Percentiles rank a stretch among this genome's conserved stretches.
Evolutionary conservation across 495 filamentous ascomycete genomes (phyloP).

Genomic region (Hyaloscypha bicolor): DNA sequence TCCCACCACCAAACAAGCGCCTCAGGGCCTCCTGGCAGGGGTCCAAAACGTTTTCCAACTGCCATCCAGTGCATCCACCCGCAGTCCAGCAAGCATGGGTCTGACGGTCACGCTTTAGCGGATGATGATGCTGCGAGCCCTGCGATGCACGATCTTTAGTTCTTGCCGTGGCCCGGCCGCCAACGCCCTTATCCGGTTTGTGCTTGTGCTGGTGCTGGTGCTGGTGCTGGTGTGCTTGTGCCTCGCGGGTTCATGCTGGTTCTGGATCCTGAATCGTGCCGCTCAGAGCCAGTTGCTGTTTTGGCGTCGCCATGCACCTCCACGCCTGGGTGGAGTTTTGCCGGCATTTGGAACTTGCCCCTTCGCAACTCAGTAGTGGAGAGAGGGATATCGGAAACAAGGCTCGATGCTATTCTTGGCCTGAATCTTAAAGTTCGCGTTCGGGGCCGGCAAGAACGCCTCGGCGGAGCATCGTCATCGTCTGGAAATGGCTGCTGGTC

Average conservation of each 20-base stretch:
- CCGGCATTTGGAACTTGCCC: slow-evolving; percentile 17
- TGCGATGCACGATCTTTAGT: slow-evolving; percentile 15
- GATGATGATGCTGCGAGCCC: slow-evolving; percentile 1
- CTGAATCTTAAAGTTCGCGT: neutral
- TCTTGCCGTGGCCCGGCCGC: slow-evolving; percentile 15
- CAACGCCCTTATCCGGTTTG: slow-evolving; percentile 1
- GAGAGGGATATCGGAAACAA: slow-evolving; percentile 1
- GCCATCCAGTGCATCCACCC: slow-evolving; percentile 15
- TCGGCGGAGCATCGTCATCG: neutral
- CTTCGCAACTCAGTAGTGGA: neutral
- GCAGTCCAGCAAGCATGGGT: slow-evolving; percentile 10
- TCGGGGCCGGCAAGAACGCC: neutral
- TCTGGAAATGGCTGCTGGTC: neutral
- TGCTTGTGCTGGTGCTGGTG: neutral
- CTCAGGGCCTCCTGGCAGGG: slow-evolving; percentile 22
- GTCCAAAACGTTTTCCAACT: slow-evolving; percentile 30
- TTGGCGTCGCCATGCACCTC: slow-evolving; percentile 11
- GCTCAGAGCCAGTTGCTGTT: slow-evolving; percentile 17
- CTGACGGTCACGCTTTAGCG: slow-evolving; percentile 19
- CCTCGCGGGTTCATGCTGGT: slow-evolving; percentile 26
- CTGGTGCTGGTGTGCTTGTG: slow-evolving; percentile 6
- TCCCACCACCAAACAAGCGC: slow-evolving; percentile 15
- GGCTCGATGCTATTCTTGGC: slow-evolving; percentile 1
- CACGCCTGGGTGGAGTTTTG: slow-evolving; percentile 18
- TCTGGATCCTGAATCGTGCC: slow-evolving; percentile 14